A percentile compares a stretch with the other conserved stretches of the same genome.
These are phyloP conservation scores for Chlamydomonas asymmetrica DNA, from an alignment of 139 green algal species.

Conservation along the genomic window DNA sequence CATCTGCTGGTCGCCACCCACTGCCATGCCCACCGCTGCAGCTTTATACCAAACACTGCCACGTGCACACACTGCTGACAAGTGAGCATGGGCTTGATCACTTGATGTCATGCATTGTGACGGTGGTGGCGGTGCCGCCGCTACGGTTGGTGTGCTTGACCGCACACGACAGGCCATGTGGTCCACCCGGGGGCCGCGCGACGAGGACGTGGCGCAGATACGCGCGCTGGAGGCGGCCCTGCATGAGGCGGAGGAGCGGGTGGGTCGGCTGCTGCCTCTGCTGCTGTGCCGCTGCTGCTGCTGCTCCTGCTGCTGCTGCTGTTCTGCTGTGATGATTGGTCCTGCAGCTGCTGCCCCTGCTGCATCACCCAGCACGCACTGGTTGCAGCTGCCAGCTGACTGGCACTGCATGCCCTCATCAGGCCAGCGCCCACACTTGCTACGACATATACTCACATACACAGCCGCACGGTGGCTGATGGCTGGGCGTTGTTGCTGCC, in stretches of 20 bases:
- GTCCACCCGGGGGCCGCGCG: slow-evolving; percentile 45
- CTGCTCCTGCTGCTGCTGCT: not conserved
- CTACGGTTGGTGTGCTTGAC: not conserved
- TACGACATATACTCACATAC: too few species aligned
- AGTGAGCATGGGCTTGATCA: too few species aligned
- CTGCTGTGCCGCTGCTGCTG: not conserved
- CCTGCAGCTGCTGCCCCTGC: not conserved
- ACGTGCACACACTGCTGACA: too few species aligned
- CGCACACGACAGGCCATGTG: slow-evolving; percentile 23
- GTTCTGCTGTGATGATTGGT: not conserved
- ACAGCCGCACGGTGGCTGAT: too few species aligned
- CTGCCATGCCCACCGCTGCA: too few species aligned
- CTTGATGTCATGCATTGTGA: too few species aligned
- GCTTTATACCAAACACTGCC: too few species aligned
- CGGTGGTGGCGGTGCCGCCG: not conserved
- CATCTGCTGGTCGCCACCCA: too few species aligned
- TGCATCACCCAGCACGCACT: not conserved
- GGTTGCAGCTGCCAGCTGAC: too few species aligned
- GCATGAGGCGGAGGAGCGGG: slow-evolving; percentile 39
- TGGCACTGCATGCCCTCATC: too few species aligned
- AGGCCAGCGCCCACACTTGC: too few species aligned
- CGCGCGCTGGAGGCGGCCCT: slow-evolving; percentile 13
- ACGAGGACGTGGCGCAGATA: slow-evolving; percentile 56
- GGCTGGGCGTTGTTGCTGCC: too few species aligned
- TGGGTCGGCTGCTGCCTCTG: slow-evolving; percentile 4